Evolutionary conservation across 2,329 filamentous ascomycete species (phyloP), one percentile per base, ranked within the genome.

Genomic region (Phaeosphaeriaceae sp.): DNA sequence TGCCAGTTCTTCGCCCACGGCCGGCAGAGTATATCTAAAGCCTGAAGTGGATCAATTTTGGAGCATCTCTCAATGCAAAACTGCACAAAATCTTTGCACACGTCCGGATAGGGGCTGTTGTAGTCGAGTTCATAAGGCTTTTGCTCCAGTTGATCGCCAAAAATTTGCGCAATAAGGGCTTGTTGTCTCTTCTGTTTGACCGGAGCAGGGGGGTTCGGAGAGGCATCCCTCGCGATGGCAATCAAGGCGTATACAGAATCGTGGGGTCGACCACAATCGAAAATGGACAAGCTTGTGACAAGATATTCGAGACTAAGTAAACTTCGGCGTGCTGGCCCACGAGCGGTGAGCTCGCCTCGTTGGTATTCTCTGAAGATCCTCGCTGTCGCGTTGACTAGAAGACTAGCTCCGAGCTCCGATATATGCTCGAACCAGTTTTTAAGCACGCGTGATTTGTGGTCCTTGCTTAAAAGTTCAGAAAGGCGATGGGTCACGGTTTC

Each of bases 21-120:
- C 6, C 74, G 56, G 29, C 73, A 74, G 4, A 76, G 53, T 15
- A 76, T 69, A 44, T 76, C 74, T 7, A 76, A 42, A 5, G 71
- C 66, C 20, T 55, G 52, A 1, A 42, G 47, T 2, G 49, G 53
- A 41, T 72, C 64, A 13, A 42, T 12, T 16, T 32, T 30, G 4
- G 48, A 11, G 34, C 48, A 7, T 20, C 42, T 13, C 30, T 46
- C 29, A 7, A 74, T 69, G 16, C 50, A 61, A 42, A 74, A 74
- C 3, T 60, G 23, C 9, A 74, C 50, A 37, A 75, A 75, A 6
- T 74, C 60, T 28, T 59, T 55, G 45, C 60, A 74, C 5, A 73
- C 62, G 29, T 75, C 68, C 2, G 39, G 17, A 29, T 64, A 64
- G 3, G 64, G 54, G 5, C 42, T 39, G 1, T 57, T 50, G 46